Evolutionary conservation across 495 filamentous ascomycete species (phyloP).

Genomic region (Sordaria brevicollis): DNA sequence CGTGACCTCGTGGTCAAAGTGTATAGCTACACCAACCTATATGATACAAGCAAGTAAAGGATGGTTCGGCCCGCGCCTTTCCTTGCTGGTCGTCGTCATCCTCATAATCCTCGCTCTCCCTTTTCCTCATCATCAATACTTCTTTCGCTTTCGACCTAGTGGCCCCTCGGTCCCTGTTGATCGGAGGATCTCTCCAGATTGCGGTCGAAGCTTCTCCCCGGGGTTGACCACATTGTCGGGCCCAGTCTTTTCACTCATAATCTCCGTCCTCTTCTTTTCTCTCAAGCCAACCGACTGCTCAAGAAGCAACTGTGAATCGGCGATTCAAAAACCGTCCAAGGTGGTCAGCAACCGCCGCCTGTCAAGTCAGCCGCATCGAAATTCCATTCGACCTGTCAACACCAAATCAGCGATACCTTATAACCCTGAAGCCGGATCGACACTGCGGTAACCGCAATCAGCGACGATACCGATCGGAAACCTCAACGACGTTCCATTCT

Average conservation of each 20-base stretch:
- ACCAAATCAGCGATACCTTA: background rate
- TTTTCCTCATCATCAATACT: background rate
- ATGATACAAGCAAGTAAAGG: background rate
- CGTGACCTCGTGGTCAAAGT: background rate
- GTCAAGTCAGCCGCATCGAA: background rate
- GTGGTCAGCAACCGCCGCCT: background rate
- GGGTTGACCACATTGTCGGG: background rate
- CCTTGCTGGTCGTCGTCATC: background rate
- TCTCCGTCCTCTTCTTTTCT: background rate
- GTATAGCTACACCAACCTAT: background rate
- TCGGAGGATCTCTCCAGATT: background rate
- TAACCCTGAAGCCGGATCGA: background rate
- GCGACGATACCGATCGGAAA: background rate
- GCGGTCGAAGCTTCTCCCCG: background rate
- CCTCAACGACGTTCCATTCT: background rate
- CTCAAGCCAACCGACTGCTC: background rate
- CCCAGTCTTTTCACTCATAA: background rate
- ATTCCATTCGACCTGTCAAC: background rate
- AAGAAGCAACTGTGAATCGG: background rate
- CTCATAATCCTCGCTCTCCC: background rate
- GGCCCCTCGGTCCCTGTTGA: background rate
- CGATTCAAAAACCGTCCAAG: background rate
- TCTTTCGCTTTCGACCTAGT: background rate
- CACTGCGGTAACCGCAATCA: background rate
- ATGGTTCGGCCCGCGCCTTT: background rate